Conservation (phyloP, 441 rosid genomes). For the Geranium incanum region DNA sequence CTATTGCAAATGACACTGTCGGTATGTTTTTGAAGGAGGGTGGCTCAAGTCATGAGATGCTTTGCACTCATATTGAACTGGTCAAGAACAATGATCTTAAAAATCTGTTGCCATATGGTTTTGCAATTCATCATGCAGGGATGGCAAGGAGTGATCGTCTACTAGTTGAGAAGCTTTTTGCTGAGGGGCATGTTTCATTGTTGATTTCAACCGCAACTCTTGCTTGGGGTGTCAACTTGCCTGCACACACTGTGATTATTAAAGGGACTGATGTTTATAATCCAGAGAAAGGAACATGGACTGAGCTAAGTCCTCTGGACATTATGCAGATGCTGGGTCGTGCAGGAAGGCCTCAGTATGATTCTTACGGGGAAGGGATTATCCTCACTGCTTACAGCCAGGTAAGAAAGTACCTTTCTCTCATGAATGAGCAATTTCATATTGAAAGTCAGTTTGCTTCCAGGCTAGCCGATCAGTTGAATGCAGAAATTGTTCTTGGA, state of each 20-base stretch:
- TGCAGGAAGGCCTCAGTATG: slow-evolving; percentile 96
- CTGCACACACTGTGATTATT: slow-evolving; percentile 88
- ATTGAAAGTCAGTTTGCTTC: slow-evolving; percentile 92
- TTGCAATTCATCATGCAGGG: slow-evolving; percentile 41
- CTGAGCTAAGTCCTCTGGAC: slow-evolving; percentile 84
- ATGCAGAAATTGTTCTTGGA: slow-evolving; percentile 96
- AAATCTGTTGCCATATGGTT: slow-evolving; percentile 78
- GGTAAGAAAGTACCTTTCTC: slow-evolving; percentile 76
- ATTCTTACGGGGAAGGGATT: slow-evolving; percentile 81
- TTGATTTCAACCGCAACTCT: slow-evolving; percentile 95
- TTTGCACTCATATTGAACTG: slow-evolving; percentile 49
- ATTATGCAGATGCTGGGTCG: slow-evolving; percentile 99
- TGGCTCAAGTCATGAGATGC: slow-evolving; percentile 76
- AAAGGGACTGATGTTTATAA: slow-evolving; percentile 89
- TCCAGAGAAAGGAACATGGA: slow-evolving; percentile 99
- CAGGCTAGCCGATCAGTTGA: slow-evolving; percentile 90
- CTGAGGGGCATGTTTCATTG: slow-evolving; percentile 65
- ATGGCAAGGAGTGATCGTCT: neutral
- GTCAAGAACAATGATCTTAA: slow-evolving; percentile 75
- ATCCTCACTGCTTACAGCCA: slow-evolving; percentile 85
- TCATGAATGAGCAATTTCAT: slow-evolving; percentile 93
- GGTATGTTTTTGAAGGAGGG: slow-evolving; percentile 81
- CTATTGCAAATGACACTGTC: slow-evolving; percentile 74
- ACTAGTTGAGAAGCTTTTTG: slow-evolving; percentile 75
- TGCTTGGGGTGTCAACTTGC: slow-evolving; percentile 97